These are phyloP conservation scores for Botrytis paeoniae DNA, from an alignment of 2,329 filamentous ascomycete species.

Conservation along the genomic window DNA sequence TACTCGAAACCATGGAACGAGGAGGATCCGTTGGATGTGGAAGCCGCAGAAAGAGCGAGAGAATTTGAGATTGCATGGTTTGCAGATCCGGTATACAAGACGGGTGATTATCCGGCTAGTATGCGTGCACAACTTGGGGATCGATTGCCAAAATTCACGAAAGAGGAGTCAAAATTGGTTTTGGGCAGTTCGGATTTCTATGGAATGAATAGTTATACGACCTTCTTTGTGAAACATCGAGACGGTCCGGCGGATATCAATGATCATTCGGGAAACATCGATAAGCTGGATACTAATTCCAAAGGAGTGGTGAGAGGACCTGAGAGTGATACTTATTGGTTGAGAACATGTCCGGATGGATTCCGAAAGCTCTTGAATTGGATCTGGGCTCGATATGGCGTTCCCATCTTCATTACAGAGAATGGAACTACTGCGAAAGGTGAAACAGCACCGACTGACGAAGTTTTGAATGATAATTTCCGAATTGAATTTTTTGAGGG, in stretches of 20 bases:
- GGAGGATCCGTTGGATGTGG: conserved; percentile 67
- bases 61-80: conserved; percentile 88
- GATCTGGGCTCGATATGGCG: conserved; percentile 72
- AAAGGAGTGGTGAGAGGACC: conserved; percentile 69
- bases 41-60: conserved; percentile 73
- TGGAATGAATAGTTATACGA: conserved; percentile 89
- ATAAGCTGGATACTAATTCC: conserved; percentile 68
- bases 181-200: conserved; percentile 86
- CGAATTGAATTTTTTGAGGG: conserved; percentile 72
- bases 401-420: conserved; percentile 84
- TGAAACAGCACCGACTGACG: conserved; percentile 68
- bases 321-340: conserved; percentile 78
- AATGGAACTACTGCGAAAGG: conserved; percentile 81
- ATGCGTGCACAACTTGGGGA: conserved; percentile 79
- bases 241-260: conserved; percentile 57
- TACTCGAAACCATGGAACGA: conserved; percentile 70
- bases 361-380: conserved; percentile 75
- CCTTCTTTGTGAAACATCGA: conserved; percentile 76
- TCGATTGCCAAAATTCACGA: conserved; percentile 71
- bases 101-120: conserved; percentile 75
- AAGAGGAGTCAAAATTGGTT: conserved; percentile 64
- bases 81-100: conserved; percentile 73
- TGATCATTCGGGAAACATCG: conserved; percentile 73
- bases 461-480: conserved; percentile 77
- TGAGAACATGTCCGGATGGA: conserved; percentile 68